Conservation (phyloP, 2,329 filamentous ascomycete species). For the Ambrosiella beaveri region DNA sequence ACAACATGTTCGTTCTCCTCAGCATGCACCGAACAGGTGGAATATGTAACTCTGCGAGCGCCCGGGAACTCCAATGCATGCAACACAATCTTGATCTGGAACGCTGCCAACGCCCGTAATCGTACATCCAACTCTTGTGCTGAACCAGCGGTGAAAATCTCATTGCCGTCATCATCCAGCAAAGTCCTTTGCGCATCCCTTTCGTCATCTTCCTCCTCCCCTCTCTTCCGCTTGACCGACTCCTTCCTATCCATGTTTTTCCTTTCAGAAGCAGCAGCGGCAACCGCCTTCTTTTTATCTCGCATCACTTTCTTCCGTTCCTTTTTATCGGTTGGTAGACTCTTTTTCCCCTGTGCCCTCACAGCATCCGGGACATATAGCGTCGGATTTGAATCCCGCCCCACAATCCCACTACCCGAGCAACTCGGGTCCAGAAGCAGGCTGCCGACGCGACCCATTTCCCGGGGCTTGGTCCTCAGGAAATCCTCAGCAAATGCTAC, state of each 20-base stretch:
- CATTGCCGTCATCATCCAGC: slow-evolving; percentile 41
- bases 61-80: slow-evolving; percentile 72
- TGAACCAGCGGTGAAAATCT: slow-evolving; percentile 32
- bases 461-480: slow-evolving; percentile 50
- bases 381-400: slow-evolving; percentile 60
- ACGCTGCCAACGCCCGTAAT: slow-evolving; percentile 55
- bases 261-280: neutral
- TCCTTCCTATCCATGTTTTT: neutral
- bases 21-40: slow-evolving; percentile 76
- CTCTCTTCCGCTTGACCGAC: slow-evolving; percentile 13
- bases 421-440: slow-evolving; percentile 86
- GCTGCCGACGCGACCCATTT: slow-evolving; percentile 44
- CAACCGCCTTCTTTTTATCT: slow-evolving; percentile 10
- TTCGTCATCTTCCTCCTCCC: slow-evolving; percentile 18
- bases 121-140: slow-evolving; percentile 44
- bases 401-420: slow-evolving; percentile 86
- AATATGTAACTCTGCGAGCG: slow-evolving; percentile 68
- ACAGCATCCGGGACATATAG: slow-evolving; percentile 36
- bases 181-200: slow-evolving; percentile 22
- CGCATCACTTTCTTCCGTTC: neutral
- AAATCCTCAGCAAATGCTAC: slow-evolving; percentile 70
- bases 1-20: slow-evolving; percentile 86
- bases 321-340: neutral
- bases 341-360: neutral
- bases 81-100: slow-evolving; percentile 65